A percentile compares a stretch with the other conserved stretches of the same genome.
Evolutionary conservation across 1,284 basidiomycete species (phyloP).

Genomic region (Ceratobasidium sp.): DNA sequence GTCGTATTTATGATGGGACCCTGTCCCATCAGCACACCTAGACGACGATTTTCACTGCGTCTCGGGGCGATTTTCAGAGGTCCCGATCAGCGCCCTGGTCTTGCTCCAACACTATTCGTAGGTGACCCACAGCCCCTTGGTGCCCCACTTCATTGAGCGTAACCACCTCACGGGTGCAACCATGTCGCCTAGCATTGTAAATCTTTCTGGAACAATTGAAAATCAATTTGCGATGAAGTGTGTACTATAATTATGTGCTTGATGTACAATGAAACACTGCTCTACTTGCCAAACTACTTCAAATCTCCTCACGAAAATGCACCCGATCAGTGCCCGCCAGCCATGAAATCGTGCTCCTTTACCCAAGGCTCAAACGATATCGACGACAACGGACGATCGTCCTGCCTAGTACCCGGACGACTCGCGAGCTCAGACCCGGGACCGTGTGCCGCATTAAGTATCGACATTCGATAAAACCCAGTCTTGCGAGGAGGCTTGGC

Average conservation of each 20-base stretch:
- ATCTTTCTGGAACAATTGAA: too few species aligned
- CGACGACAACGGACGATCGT: neutral
- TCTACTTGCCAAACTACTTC: neutral
- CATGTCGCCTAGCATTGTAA: too few species aligned
- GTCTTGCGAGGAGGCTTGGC: conserved; percentile 10
- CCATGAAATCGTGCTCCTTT: neutral
- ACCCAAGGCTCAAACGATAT: conserved; percentile 22
- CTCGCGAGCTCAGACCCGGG: neutral
- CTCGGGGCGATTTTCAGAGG: neutral
- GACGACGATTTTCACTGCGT: neutral
- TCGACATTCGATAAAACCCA: conserved; percentile 8
- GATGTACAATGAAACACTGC: too few species aligned
- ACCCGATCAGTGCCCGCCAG: neutral
- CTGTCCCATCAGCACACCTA: neutral
- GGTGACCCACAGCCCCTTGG: too few species aligned
- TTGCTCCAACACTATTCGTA: neutral
- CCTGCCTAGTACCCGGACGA: neutral
- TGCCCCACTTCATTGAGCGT: too few species aligned
- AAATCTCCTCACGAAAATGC: neutral
- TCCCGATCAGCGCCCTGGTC: neutral
- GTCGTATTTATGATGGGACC: neutral
- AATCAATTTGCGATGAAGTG: too few species aligned
- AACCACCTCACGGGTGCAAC: too few species aligned
- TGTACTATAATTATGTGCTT: too few species aligned
- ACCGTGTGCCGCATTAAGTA: neutral